Evolutionary conservation across 2,329 filamentous ascomycete species (phyloP).

Genomic region (Epichloe glyceriae): DNA sequence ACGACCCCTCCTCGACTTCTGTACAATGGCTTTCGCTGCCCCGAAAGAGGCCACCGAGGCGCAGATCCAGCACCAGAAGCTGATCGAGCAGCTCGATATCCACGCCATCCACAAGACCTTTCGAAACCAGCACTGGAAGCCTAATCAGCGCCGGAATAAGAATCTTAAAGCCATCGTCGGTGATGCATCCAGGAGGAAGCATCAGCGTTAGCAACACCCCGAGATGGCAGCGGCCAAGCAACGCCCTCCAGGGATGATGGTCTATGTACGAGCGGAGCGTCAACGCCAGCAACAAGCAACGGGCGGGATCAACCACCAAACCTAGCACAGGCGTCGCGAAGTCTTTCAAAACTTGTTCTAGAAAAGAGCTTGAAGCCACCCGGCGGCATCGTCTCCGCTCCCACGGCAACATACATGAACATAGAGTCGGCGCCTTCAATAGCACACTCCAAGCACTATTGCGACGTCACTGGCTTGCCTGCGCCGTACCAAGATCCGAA

Average conservation of each 20-base stretch:
- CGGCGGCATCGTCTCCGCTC: constrained; percentile 31
- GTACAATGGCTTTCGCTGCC: constrained; percentile 32
- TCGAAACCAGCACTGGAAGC: constrained; percentile 81
- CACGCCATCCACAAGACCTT: constrained; percentile 77
- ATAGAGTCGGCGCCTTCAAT: constrained; percentile 89
- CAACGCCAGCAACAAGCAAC: constrained; percentile 37
- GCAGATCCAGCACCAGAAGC: constrained; percentile 67
- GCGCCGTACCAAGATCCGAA: constrained; percentile 91
- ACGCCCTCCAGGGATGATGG: constrained; percentile 46
- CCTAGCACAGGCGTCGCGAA: constrained; percentile 79
- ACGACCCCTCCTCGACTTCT: not conserved
- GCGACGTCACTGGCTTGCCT: constrained; percentile 88
- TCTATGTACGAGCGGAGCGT: constrained; percentile 43
- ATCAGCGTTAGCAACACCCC: constrained; percentile 68
- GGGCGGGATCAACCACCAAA: constrained; percentile 44
- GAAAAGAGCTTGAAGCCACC: constrained; percentile 56
- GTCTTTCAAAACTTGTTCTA: constrained; percentile 73
- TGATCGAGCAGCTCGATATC: constrained; percentile 87
- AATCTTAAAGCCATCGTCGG: constrained; percentile 94
- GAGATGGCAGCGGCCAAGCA: constrained; percentile 61
- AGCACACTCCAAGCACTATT: constrained; percentile 77
- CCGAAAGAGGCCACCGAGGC: constrained; percentile 44
- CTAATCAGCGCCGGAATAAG: constrained; percentile 93
- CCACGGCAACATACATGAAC: constrained; percentile 82
- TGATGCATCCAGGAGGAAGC: constrained; percentile 82